A percentile compares a stretch with the other conserved stretches of the same genome.
phyloP scores from a whole-genome alignment of 352 stramenopile species.

The Phytophthora foliorum region DNA sequence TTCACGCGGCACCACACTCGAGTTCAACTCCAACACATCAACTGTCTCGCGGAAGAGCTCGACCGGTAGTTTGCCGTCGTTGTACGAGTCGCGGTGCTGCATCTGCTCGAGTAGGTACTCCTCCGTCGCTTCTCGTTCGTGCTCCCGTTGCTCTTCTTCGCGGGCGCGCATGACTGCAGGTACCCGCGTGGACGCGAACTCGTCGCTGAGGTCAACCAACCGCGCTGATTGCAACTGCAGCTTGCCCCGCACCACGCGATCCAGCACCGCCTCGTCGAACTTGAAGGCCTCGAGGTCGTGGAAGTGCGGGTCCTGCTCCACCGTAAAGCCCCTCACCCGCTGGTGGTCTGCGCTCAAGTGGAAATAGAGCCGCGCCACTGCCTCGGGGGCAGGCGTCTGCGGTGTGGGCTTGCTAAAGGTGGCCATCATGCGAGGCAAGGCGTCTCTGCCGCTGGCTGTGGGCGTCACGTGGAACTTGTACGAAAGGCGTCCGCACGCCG shows the following conservation, averaged over 20 bases:
- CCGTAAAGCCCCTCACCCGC: slow-evolving; percentile 59
- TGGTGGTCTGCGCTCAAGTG: slow-evolving; percentile 52
- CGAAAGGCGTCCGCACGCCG: slow-evolving; percentile 45
- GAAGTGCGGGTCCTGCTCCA: slow-evolving; percentile 75
- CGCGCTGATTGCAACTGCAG: slow-evolving; percentile 49
- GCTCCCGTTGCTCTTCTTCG: slow-evolving; percentile 49
- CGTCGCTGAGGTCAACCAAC: slow-evolving; percentile 64
- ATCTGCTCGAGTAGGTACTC: slow-evolving; percentile 70
- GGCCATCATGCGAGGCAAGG: slow-evolving; percentile 53
- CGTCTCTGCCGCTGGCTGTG: slow-evolving; percentile 38
- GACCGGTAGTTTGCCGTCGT: slow-evolving; percentile 66
- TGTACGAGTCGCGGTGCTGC: slow-evolving; percentile 72
- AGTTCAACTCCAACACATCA: slow-evolving; percentile 46
- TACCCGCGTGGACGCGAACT: slow-evolving; percentile 69
- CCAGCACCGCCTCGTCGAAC: slow-evolving; percentile 66
- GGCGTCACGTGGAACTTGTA: slow-evolving; percentile 70
- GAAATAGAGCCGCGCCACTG: slow-evolving; percentile 73
- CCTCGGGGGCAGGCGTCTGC: slow-evolving; percentile 42
- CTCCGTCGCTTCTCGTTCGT: slow-evolving; percentile 55
- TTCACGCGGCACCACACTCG: slow-evolving; percentile 40
- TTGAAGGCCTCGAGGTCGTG: slow-evolving; percentile 50
- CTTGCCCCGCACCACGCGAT: slow-evolving; percentile 70
- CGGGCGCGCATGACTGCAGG: slow-evolving; percentile 47
- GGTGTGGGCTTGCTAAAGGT: slow-evolving; percentile 75
- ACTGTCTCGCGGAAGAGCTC: slow-evolving; percentile 54